Evolutionary conservation across 345 rosid genomes (phyloP).

Genomic region (Gossypium ekmanianum): DNA sequence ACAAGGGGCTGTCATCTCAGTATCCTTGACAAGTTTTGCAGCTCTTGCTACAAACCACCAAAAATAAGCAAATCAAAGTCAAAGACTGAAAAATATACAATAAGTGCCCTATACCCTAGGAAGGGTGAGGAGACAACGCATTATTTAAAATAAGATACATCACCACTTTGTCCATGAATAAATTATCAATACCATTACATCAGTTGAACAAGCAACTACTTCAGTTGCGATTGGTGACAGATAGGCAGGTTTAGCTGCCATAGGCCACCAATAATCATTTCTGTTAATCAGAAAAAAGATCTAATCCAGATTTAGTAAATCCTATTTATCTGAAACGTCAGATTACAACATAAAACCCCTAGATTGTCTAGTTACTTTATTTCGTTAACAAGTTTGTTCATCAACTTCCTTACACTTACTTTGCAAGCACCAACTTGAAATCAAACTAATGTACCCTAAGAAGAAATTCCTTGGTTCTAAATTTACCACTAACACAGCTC

Average conservation of each 20-base stretch:
- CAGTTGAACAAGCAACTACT: background rate
- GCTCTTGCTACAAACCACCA: slow-evolving; percentile 62
- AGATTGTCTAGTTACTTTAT: background rate
- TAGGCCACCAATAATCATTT: background rate
- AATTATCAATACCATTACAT: background rate
- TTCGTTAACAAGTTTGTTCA: background rate
- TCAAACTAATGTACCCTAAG: background rate
- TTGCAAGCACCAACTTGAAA: background rate
- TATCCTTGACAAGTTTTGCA: slow-evolving; percentile 62
- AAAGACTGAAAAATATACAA: background rate
- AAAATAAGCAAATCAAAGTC: slow-evolving; percentile 3
- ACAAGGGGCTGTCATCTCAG: slow-evolving; percentile 62
- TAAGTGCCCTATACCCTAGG: background rate
- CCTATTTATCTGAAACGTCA: background rate
- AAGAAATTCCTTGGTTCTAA: background rate
- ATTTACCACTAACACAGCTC: background rate
- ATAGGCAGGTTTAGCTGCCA: background rate
- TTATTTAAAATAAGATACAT: background rate
- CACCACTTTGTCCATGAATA: background rate
- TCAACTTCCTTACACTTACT: background rate
- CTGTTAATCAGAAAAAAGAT: too few species aligned
- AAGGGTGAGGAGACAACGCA: background rate
- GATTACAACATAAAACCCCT: background rate
- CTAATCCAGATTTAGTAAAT: too few species aligned
- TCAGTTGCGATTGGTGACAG: background rate